phyloP scores from a whole-genome alignment of 371 early-diverging fungal species.

The Rhizopus arrhizus region DNA sequence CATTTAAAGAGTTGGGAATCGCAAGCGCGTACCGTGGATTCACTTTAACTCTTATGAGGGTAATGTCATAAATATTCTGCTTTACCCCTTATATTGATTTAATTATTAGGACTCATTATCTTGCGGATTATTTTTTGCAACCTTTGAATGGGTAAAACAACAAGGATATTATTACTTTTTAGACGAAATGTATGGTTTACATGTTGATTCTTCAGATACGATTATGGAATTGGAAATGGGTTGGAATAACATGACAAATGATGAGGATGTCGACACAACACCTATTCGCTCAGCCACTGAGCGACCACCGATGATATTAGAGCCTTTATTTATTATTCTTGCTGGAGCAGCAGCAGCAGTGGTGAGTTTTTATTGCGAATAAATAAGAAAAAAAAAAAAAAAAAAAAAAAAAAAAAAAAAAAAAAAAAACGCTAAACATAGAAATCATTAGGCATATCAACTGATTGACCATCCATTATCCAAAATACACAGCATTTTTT shows the following conservation, averaged over 20 bases:
- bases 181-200: slow-evolving; percentile 60
- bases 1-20: slow-evolving; percentile 64
- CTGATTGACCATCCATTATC: slow-evolving; percentile 73
- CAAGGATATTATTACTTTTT: slow-evolving; percentile 66
- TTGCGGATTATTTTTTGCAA: slow-evolving; percentile 77
- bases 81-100: background rate
- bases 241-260: slow-evolving; percentile 25
- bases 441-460: slow-evolving; percentile 62
- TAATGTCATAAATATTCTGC: slow-evolving; percentile 17
- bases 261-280: slow-evolving; percentile 12
- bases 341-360: slow-evolving; percentile 76
- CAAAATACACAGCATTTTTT: slow-evolving; percentile 69
- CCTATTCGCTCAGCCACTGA: slow-evolving; percentile 4
- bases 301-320: slow-evolving; percentile 59
- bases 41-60: slow-evolving; percentile 65
- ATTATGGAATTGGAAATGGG: slow-evolving; percentile 35
- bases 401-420: too few species aligned
- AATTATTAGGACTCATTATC: slow-evolving; percentile 68
- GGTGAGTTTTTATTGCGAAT: slow-evolving; percentile 23
- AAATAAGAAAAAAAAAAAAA: background rate
- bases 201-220: slow-evolving; percentile 46
- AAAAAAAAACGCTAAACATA: background rate
- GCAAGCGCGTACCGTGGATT: slow-evolving; percentile 74
- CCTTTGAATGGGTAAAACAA: slow-evolving; percentile 76
- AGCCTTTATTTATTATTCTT: slow-evolving; percentile 69